Percentiles rank a stretch among this genome's conserved stretches.
These are phyloP conservation scores for Wickerhamomyces alni DNA, from an alignment of 805 yeast species.

Conservation along the genomic window DNA sequence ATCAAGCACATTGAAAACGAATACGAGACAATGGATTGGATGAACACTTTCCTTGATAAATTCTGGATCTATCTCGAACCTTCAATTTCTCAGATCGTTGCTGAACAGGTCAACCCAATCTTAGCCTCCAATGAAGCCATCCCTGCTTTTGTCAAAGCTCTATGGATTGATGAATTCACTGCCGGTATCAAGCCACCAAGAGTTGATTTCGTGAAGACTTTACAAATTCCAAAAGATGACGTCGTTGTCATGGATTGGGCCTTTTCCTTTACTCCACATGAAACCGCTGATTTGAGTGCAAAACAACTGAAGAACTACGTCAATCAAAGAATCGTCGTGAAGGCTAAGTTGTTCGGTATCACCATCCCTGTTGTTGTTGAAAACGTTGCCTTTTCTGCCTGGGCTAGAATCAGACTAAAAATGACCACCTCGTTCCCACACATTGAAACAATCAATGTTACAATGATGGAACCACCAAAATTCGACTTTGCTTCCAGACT, in stretches of 20 bases:
- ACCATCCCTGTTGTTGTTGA: conserved; percentile 76
- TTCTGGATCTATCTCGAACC: conserved; percentile 94
- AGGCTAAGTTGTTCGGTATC: conserved; percentile 77
- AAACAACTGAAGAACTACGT: conserved; percentile 82
- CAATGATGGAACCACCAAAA: conserved; percentile 80
- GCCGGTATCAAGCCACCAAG: conserved; percentile 95
- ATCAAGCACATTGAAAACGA: conserved; percentile 79
- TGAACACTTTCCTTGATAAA: conserved; percentile 80
- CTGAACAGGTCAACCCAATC: conserved; percentile 79
- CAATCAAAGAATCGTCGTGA: conserved; percentile 74
- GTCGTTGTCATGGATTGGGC: conserved; percentile 98
- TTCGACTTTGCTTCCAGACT: conserved; percentile 75
- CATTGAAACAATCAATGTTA: conserved; percentile 81
- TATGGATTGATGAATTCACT: conserved; percentile 86
- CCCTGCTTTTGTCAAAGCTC: conserved; percentile 77
- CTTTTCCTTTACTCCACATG: conserved; percentile 88
- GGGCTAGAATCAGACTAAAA: conserved; percentile 75
- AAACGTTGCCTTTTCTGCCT: conserved; percentile 69
- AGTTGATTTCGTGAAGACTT: conserved; percentile 82
- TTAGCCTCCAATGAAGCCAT: conserved; percentile 67
- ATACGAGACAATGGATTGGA: conserved; percentile 94
- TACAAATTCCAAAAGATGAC: conserved; percentile 85
- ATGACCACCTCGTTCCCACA: conserved; percentile 92
- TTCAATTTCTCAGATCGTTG: conserved; percentile 74
- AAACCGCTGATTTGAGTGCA: conserved; percentile 73